Conservation (phyloP, 2,329 filamentous ascomycete genomes). For the Pseudonectria buxi region DNA sequence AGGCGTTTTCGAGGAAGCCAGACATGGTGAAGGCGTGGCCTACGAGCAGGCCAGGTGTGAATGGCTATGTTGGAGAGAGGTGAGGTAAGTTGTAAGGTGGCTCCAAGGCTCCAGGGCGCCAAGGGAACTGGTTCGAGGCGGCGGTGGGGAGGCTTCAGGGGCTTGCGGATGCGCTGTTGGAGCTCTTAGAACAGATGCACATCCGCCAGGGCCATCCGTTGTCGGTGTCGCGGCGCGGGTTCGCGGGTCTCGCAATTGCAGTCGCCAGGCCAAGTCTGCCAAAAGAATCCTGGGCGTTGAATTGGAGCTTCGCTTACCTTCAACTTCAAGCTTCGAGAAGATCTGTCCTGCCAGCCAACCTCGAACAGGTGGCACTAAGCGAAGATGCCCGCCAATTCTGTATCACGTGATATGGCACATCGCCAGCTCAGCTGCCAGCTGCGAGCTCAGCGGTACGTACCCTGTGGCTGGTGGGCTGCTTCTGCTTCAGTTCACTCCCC, state of each 20-base stretch:
- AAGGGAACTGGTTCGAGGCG: constrained; percentile 20
- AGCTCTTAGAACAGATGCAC: constrained; percentile 18
- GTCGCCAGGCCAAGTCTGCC: constrained; percentile 21
- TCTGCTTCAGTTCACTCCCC: too few species aligned
- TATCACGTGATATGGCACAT: constrained; percentile 26
- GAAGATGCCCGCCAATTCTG: constrained; percentile 7
- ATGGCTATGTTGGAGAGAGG: constrained; percentile 15
- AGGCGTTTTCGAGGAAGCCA: constrained; percentile 87
- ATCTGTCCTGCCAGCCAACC: constrained; percentile 30
- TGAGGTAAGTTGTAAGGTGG: constrained; percentile 22
- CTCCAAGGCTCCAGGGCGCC: constrained; percentile 17
- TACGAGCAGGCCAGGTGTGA: constrained; percentile 14
- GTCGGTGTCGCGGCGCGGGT: constrained; percentile 13
- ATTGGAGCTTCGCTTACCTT: constrained; percentile 21
- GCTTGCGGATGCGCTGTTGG: constrained; percentile 10
- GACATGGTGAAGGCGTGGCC: constrained; percentile 61
- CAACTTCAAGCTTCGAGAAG: constrained; percentile 27
- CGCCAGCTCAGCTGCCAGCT: too few species aligned
- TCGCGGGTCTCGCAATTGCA: constrained; percentile 6
- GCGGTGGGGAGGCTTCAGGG: constrained; percentile 30
- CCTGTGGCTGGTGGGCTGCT: too few species aligned
- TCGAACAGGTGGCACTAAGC: constrained; percentile 37
- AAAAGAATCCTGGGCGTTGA: constrained; percentile 21
- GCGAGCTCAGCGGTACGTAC: too few species aligned
- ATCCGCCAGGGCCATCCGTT: constrained; percentile 26